Conservation (phyloP, 768 basidiomycete genomes). For the Mycena leptocephala region DNA sequence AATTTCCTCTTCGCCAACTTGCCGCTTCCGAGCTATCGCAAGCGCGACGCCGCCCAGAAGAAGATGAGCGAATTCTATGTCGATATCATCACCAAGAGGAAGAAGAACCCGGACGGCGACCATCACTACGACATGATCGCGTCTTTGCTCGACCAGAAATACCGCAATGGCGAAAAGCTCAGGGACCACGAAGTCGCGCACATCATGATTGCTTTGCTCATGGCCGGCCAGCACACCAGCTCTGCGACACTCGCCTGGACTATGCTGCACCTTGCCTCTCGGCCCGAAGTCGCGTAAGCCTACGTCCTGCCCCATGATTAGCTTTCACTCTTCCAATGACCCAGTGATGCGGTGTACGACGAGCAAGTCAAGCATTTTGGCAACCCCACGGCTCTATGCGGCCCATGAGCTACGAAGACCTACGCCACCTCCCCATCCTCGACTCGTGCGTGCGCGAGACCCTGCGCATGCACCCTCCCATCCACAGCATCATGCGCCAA, state of each 20-base stretch:
- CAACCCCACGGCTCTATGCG: slow-evolving; percentile 84
- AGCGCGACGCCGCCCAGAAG: slow-evolving; percentile 90
- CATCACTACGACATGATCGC: slow-evolving; percentile 94
- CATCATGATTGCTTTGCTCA: slow-evolving; percentile 98
- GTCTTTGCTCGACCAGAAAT: slow-evolving; percentile 86
- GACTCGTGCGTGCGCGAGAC: slow-evolving; percentile 95
- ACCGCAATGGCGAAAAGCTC: slow-evolving; percentile 85
- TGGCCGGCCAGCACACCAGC: slow-evolving; percentile 99
- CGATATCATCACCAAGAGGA: slow-evolving; percentile 85
- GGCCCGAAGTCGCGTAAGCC: slow-evolving; percentile 82
- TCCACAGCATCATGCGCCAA: slow-evolving; percentile 96
- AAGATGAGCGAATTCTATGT: slow-evolving; percentile 97
- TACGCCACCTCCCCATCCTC: slow-evolving; percentile 87
- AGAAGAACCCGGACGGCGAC: slow-evolving; percentile 64
- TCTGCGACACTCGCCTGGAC: slow-evolving; percentile 95
- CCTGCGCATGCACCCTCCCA: slow-evolving; percentile 93
- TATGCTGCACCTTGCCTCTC: slow-evolving; percentile 88
- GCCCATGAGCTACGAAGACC: slow-evolving; percentile 88
- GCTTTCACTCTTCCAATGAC: neutral
- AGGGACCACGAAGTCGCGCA: slow-evolving; percentile 96
- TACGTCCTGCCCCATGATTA: neutral
- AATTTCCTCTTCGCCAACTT: slow-evolving; percentile 97
- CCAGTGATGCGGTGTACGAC: slow-evolving; percentile 86
- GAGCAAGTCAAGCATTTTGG: slow-evolving; percentile 92
- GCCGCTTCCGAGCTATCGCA: slow-evolving; percentile 92